Conservation (phyloP, 495 filamentous ascomycete species). For the Penicillium pulvis region DNA sequence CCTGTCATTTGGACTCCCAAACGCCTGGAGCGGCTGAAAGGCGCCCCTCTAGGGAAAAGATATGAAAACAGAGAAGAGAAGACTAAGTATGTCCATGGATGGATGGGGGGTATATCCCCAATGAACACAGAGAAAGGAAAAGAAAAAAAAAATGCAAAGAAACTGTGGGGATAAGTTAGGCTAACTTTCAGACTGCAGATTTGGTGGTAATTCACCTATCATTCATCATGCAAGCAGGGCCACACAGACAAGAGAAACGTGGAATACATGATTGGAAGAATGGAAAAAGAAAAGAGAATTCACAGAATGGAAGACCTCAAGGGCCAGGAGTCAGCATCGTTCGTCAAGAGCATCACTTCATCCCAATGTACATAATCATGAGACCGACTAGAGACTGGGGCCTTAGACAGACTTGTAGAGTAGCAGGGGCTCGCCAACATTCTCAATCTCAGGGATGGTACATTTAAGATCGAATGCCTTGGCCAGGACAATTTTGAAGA, state of each 20-base stretch:
- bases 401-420: constrained; percentile 79
- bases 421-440: constrained; percentile 92
- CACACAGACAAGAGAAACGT: constrained; percentile 20
- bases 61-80: constrained; percentile 18
- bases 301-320: constrained; percentile 23
- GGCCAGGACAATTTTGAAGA: constrained; percentile 98
- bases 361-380: constrained; percentile 46
- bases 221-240: background rate
- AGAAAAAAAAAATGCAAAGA: constrained; percentile 13
- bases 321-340: constrained; percentile 34
- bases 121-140: constrained; percentile 14
- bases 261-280: constrained; percentile 28
- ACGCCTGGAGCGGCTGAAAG: constrained; percentile 25
- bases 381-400: constrained; percentile 16
- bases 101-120: constrained; percentile 8
- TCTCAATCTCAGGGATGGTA: constrained; percentile 98
- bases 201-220: constrained; percentile 7
- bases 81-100: constrained; percentile 23
- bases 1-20: constrained; percentile 24
- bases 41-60: constrained; percentile 25
- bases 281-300: constrained; percentile 14
- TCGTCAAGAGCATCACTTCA: constrained; percentile 44
- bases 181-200: background rate
- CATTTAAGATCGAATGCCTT: constrained; percentile 99
- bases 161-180: constrained; percentile 10